Base-by-base conservation (phyloP, 1,139 yeast species). In the Lipomyces yarrowii region DNA sequence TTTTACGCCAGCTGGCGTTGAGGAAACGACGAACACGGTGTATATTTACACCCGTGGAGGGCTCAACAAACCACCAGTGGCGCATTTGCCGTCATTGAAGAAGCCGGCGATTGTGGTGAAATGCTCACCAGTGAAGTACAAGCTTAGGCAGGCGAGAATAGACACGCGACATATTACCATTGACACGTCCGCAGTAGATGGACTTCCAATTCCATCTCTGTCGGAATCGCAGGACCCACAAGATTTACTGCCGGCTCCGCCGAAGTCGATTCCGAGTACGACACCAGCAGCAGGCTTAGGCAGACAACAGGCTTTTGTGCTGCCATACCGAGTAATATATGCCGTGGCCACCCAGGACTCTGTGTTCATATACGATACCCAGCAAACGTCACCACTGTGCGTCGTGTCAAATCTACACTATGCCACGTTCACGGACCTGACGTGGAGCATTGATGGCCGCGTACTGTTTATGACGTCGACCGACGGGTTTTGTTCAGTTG, bases 321-420 rank as follows among this genome's bases (percentile, higher is more conserved):
- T 91, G 55, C 89, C 90, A 0, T 92, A 94, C 74, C 84, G 91
- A 67, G 85, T 94, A 86, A 79, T 93, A 0, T 93, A 90, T 79
- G 99, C 98, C 0, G 89, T 96, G 37, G 98, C 98, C 0, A 93
- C 98, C 0, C 92, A 91, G 67, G 97, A 91, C 74, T 84, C 94
- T n/a, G 88, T 94, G 11, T 75, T 89, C 13, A 79, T 96, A 1
- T 96, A 91, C 77, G 96, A 91, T 71, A 93, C 98, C 0, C 89
- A 86, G 69, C 81, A 82, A 53, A 74, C 82, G 42, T 77, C 82
- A 66, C 96, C 98, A 0, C 74, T 94, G 53, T 96, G 94, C 7
- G 80, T 86, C 39, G 89, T 88, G 2, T 84, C 91, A 1, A 91
- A 91, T 73, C 80, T 94, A 63, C 99, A 94, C 76, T 92, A 92